Evolutionary conservation across 129 eudicot species (phyloP).

Genomic region (Gnaphalium uliginosum): DNA sequence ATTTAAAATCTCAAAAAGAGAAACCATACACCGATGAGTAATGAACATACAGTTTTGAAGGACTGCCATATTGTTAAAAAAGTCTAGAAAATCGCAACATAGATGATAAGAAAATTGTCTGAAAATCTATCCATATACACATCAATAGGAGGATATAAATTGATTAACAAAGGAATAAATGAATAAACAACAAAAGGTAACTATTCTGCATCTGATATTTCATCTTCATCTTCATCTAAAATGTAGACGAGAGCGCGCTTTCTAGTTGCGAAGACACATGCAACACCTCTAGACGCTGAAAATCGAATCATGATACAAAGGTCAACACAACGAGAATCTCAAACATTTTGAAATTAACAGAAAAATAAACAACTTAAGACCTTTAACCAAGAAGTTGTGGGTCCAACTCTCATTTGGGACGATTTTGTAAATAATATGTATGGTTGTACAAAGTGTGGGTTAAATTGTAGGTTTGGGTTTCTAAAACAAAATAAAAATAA

Average conservation of each 20-base stretch:
- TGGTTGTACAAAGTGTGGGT: not conserved
- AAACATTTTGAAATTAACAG: not conserved
- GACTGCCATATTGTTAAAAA: not conserved
- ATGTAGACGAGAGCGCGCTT: constrained; percentile 94
- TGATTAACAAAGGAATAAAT: not conserved
- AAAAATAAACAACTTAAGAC: not conserved
- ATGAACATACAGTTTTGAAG: not conserved
- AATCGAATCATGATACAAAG: constrained; percentile 19
- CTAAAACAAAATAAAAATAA: not conserved
- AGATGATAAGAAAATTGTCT: too few species aligned
- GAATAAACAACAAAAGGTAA: not conserved
- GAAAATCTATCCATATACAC: not conserved
- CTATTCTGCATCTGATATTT: constrained; percentile 76
- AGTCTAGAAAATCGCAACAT: too few species aligned
- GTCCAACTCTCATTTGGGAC: not conserved
- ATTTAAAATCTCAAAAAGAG: too few species aligned
- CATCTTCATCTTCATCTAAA: constrained; percentile 74
- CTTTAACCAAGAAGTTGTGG: not conserved
- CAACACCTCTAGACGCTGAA: constrained; percentile 98
- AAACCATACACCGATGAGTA: too few species aligned
- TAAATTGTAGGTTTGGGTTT: not conserved
- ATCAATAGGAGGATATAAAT: too few species aligned
- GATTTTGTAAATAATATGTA: not conserved
- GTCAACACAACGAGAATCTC: constrained; percentile 1
- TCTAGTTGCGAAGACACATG: constrained; percentile 85